phyloP scores from a whole-genome alignment of 352 stramenopile genomes.

The Phytophthora constricta region DNA sequence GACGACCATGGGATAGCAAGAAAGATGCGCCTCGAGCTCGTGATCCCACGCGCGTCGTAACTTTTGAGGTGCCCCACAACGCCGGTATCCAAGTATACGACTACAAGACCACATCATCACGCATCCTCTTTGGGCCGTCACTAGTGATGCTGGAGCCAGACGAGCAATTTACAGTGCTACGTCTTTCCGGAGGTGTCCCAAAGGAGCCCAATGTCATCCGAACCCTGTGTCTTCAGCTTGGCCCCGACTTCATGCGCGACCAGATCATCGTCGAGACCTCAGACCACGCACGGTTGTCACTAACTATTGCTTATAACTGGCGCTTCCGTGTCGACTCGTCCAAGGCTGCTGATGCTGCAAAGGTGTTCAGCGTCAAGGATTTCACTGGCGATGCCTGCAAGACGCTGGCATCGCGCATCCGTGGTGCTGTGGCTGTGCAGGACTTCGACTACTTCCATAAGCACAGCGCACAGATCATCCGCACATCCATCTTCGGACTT shows the following conservation, averaged over 20 bases:
- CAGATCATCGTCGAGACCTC: constrained; percentile 87
- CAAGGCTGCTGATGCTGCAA: constrained; percentile 60
- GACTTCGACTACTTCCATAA: constrained; percentile 88
- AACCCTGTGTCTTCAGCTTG: constrained; percentile 80
- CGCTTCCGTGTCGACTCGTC: constrained; percentile 70
- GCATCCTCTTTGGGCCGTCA: constrained; percentile 82
- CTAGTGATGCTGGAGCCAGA: constrained; percentile 84
- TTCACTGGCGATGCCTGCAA: constrained; percentile 86
- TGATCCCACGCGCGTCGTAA: constrained; percentile 73
- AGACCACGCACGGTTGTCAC: constrained; percentile 71
- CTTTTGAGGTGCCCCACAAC: constrained; percentile 85
- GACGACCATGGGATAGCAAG: constrained; percentile 14
- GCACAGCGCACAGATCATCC: constrained; percentile 83
- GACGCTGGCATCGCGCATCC: constrained; percentile 78
- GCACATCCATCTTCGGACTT: constrained; percentile 76
- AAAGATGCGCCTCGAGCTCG: constrained; percentile 27
- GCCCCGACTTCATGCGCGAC: constrained; percentile 86
- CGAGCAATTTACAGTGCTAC: constrained; percentile 85
- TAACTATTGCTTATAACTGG: constrained; percentile 89
- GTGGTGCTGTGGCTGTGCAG: constrained; percentile 73
- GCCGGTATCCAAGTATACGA: constrained; percentile 85
- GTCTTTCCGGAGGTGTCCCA: constrained; percentile 67
- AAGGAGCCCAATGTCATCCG: constrained; percentile 85
- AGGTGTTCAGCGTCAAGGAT: constrained; percentile 85
- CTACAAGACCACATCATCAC: constrained; percentile 83